Percentiles rank a stretch among this genome's conserved stretches.
Evolutionary conservation across 352 stramenopile species (phyloP).

Genomic region (Hyphochytrium catenoides): DNA sequence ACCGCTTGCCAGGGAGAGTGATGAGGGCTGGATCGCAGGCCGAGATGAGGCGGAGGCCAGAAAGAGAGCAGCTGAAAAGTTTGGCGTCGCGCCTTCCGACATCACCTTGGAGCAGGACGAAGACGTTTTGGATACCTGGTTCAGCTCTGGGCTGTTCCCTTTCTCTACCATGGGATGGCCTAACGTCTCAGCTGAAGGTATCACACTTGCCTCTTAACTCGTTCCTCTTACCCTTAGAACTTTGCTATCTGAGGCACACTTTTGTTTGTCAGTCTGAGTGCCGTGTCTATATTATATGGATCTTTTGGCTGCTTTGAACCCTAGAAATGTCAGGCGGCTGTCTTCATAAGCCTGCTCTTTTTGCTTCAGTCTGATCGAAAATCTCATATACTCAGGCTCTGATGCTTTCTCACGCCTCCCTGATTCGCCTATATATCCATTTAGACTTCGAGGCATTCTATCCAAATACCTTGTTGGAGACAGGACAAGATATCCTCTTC

Average conservation of each 20-base stretch:
- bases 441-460: conserved; percentile 73
- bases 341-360: too few relatives aligned
- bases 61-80: conserved; percentile 45
- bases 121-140: conserved; percentile 99
- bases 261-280: conserved; percentile 38
- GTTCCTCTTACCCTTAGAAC: neutral
- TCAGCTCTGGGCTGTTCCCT: conserved; percentile 91
- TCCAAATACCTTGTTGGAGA: conserved; percentile 88
- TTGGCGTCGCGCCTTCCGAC: conserved; percentile 23
- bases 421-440: conserved; percentile 26
- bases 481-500: conserved; percentile 99
- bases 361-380: too few relatives aligned
- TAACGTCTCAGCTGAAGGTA: conserved; percentile 7
- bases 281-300: neutral
- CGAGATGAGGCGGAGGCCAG: conserved; percentile 59
- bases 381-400: too few relatives aligned
- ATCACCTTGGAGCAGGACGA: conserved; percentile 87
- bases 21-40: conserved; percentile 39
- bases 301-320: too few relatives aligned
- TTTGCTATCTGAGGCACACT: neutral
- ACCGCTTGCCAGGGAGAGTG: conserved; percentile 30
- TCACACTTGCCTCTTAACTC: too few relatives aligned
- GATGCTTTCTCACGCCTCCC: too few relatives aligned
- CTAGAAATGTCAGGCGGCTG: too few relatives aligned
- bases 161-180: conserved; percentile 64